Conservation (phyloP, 306 rosid species). For the Rosa rugosa region DNA sequence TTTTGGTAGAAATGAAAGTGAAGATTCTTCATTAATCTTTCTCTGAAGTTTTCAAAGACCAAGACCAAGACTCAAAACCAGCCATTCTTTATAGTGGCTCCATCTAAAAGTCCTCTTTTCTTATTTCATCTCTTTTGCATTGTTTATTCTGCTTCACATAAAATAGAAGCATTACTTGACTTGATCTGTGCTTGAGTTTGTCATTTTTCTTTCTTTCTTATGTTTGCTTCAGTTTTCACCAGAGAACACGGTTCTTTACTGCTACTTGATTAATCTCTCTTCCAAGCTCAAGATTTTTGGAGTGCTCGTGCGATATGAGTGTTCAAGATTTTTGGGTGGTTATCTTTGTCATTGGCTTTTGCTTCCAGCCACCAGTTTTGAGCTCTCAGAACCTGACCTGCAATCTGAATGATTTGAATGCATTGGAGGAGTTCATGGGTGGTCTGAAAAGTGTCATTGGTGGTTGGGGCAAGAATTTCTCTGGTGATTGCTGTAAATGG, state of each 20-base stretch:
- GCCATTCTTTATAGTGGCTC: background rate
- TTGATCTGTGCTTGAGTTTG: background rate
- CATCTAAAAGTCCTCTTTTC: background rate
- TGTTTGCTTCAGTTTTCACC: background rate
- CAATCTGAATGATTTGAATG: background rate
- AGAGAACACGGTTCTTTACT: background rate
- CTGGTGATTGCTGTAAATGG: slow-evolving; percentile 30
- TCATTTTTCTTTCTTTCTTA: too few species aligned
- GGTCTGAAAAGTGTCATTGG: background rate
- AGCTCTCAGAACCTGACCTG: background rate
- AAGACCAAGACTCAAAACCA: background rate
- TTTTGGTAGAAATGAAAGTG: too few species aligned
- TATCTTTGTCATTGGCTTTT: background rate
- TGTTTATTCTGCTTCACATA: background rate
- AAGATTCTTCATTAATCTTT: too few species aligned
- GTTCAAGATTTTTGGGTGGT: background rate
- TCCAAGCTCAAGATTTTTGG: background rate
- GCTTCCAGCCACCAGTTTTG: background rate
- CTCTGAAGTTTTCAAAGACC: background rate
- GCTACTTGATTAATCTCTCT: background rate
- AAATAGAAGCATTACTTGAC: background rate
- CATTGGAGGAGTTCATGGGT: slow-evolving; percentile 9
- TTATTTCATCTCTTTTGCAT: background rate
- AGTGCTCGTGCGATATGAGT: background rate
- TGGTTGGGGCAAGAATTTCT: slow-evolving; percentile 18